Evolutionary conservation across 2,329 filamentous ascomycete genomes (phyloP).

Genomic region (Microdochium trichocladiopsis): DNA sequence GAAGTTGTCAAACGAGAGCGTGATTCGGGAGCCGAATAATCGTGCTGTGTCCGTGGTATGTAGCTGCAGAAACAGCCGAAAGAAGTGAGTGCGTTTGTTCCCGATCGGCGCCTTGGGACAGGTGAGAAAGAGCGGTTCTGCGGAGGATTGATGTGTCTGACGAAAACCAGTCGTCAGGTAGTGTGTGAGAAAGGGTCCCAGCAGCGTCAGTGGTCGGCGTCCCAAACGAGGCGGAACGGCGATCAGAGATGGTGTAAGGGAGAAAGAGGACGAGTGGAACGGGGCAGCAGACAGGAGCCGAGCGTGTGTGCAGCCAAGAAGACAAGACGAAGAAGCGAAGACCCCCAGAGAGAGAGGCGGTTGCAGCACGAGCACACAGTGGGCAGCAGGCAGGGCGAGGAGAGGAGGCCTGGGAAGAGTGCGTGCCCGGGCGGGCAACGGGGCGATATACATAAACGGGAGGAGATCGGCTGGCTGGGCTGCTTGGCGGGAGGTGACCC

Average conservation of each 20-base stretch:
- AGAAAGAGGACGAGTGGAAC: background rate
- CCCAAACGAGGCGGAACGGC: background rate
- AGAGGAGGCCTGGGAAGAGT: background rate
- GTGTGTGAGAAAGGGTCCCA: background rate
- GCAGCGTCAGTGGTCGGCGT: background rate
- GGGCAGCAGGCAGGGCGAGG: background rate
- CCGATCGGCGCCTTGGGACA: too few species aligned
- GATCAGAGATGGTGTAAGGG: background rate
- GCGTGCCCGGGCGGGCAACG: background rate
- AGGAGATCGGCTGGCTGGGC: background rate
- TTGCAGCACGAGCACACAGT: background rate
- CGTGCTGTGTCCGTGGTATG: background rate
- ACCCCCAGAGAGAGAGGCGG: background rate
- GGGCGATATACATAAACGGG: slow-evolving; percentile 1
- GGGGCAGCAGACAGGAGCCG: background rate
- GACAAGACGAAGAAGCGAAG: background rate
- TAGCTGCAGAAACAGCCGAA: background rate
- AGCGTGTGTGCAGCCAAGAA: background rate
- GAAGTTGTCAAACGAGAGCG: background rate
- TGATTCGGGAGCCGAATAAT: background rate
- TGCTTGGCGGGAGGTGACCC: background rate
- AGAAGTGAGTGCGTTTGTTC: background rate
- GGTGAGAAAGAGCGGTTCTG: background rate
- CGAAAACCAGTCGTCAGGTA: background rate
- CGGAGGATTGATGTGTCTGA: background rate